Conservation (phyloP, 768 basidiomycete genomes). For the Lactarius psammicola region DNA sequence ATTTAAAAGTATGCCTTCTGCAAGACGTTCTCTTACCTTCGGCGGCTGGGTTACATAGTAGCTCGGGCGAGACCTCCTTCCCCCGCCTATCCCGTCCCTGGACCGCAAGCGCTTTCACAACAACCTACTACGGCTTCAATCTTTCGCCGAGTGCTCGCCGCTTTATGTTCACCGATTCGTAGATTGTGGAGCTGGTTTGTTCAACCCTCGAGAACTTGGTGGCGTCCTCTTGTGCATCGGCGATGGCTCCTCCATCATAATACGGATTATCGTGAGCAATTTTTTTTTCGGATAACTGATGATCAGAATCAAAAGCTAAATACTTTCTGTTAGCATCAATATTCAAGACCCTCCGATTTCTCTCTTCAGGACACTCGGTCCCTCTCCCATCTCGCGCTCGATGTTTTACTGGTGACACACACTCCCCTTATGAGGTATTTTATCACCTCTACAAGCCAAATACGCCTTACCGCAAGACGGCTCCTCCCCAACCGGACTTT, state of each 20-base stretch:
- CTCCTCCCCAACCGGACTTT: constrained; percentile 81
- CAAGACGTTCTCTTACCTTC: constrained; percentile 91
- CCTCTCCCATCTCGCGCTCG: constrained; percentile 43
- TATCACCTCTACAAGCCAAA: constrained; percentile 91
- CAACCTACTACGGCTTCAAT: constrained; percentile 33
- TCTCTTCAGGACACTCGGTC: constrained; percentile 60
- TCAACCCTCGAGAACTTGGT: constrained; percentile 53
- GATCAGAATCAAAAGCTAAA: neutral
- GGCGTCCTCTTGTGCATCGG: constrained; percentile 56
- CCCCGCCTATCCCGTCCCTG: constrained; percentile 50
- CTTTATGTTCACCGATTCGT: constrained; percentile 36
- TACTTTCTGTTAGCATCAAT: constrained; percentile 51
- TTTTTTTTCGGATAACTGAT: constrained; percentile 4
- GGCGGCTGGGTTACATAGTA: constrained; percentile 86
- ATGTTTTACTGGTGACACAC: constrained; percentile 17
- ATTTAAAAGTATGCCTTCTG: constrained; percentile 7
- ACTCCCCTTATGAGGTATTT: constrained; percentile 76
- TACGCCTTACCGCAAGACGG: constrained; percentile 76
- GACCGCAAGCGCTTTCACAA: constrained; percentile 34
- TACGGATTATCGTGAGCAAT: constrained; percentile 51
- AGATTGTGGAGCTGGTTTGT: constrained; percentile 35
- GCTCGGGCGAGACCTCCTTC: constrained; percentile 69
- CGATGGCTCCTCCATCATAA: constrained; percentile 49
- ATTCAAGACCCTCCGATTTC: constrained; percentile 67
- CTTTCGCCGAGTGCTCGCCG: constrained; percentile 37